Evolutionary conservation across 2,329 filamentous ascomycete species (phyloP), one percentile per base, ranked within the genome.

Genomic region (Teratosphaeria epicoccoides): DNA sequence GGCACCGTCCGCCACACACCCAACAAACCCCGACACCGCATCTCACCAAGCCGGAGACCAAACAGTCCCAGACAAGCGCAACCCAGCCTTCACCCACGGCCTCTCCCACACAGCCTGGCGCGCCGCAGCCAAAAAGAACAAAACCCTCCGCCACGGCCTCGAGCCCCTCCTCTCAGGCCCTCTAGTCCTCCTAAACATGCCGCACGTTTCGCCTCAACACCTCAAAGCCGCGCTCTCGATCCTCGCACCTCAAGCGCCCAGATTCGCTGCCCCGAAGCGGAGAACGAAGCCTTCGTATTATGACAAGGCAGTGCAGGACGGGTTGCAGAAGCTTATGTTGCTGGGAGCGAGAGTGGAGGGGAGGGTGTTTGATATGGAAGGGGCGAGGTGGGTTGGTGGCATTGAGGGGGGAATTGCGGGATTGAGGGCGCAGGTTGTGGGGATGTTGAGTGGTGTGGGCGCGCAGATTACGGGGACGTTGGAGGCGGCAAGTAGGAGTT

Each of bases 291-390:
- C 91, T 0, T 83, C 83, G 11, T 95, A 89, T 70, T 79, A 95
- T 68, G 91, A 96, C 51, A 77, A 81, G 0, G 69, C 77, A 1
- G 87, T 91, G 50, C 90, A 96, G 70, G 80, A 74, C 57, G 93
- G 87, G 6, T 68, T 98, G 60, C 82, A 88, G 63, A 98, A 98
- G 73, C 71, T 98, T 57, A 76, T 95, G 68, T 71, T 98, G 28
- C 73, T 98, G 12, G 93, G 89, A 49, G 90, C 90, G 12, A 78
- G 93, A 49, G 80, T 96, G 25, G 93, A 98, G 65, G 87, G 87
- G 56, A 84, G 82, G 68, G 81, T 88, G 26, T 90, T 95, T 63
- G 90, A 96, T 65, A 70, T 79, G 46, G 82, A 84, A 10, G 85
- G 86, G 50, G 75, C 77, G 24, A 81, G 76, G 63, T 87, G 84